Evolutionary conservation across 768 basidiomycete species (phyloP).

Genomic region (Collybiopsis confluens): DNA sequence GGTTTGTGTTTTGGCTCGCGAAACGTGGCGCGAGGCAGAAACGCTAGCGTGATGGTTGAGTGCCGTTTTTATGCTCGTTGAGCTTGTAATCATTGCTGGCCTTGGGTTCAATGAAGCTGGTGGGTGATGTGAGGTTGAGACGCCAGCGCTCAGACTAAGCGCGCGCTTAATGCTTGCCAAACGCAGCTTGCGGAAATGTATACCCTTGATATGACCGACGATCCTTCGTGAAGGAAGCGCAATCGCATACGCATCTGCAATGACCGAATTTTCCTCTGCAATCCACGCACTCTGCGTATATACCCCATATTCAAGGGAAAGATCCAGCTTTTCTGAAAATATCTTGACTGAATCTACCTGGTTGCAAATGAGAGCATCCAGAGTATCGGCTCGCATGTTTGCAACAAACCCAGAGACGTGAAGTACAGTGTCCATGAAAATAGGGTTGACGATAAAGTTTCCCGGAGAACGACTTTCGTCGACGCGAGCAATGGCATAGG

Average conservation of each 20-base stretch:
- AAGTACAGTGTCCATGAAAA: constrained; percentile 65
- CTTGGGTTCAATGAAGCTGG: too few relatives aligned
- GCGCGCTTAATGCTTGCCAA: constrained; percentile 44
- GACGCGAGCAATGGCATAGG: constrained; percentile 44
- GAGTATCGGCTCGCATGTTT: constrained; percentile 46
- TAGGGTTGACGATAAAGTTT: constrained; percentile 41
- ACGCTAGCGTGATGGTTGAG: too few relatives aligned
- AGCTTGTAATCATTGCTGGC: too few relatives aligned
- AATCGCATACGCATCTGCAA: constrained; percentile 50
- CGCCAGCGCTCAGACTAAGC: constrained; percentile 22
- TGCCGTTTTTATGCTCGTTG: too few relatives aligned
- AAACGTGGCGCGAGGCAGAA: background rate
- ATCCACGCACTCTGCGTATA: constrained; percentile 46
- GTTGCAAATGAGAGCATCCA: constrained; percentile 63
- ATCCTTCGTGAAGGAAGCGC: constrained; percentile 31
- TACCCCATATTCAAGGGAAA: constrained; percentile 39
- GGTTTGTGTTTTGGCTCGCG: background rate
- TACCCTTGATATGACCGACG: constrained; percentile 53
- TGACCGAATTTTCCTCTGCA: constrained; percentile 38
- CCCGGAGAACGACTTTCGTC: constrained; percentile 26
- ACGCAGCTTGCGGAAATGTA: constrained; percentile 55
- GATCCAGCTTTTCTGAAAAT: constrained; percentile 37
- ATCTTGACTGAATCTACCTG: constrained; percentile 46
- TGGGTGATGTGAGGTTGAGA: too few relatives aligned
- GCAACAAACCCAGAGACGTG: constrained; percentile 70